A percentile compares a stretch with the other conserved stretches of the same genome.
phyloP scores from a whole-genome alignment of 2,329 filamentous ascomycete genomes.

The Lecanoromycetidae sp. region DNA sequence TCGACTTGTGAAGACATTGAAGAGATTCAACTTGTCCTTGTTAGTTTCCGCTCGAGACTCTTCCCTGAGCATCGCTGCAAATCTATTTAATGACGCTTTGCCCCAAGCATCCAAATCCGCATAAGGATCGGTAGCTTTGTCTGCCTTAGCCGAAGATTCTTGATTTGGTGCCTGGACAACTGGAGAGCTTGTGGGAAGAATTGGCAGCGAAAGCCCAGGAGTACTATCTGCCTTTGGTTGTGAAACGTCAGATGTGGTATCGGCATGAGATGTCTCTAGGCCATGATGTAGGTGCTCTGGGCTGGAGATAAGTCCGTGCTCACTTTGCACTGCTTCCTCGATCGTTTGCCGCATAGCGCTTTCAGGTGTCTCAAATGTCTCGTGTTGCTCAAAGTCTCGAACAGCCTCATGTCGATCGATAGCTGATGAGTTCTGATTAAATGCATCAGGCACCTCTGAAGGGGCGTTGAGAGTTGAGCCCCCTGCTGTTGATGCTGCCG shows the following conservation, averaged over 20 bases:
- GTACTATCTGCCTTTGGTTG: neutral
- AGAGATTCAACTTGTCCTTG: slow-evolving; percentile 42
- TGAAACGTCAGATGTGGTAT: neutral
- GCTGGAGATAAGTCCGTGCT: too few species aligned
- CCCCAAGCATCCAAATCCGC: slow-evolving; percentile 46
- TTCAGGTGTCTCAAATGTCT: too few species aligned
- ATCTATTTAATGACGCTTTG: slow-evolving; percentile 43
- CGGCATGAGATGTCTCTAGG: too few species aligned
- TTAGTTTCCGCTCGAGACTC: slow-evolving; percentile 38
- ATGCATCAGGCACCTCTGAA: too few species aligned
- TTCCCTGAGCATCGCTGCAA: slow-evolving; percentile 42
- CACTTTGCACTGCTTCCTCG: too few species aligned
- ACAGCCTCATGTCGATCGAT: too few species aligned
- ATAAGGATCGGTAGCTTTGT: slow-evolving; percentile 30
- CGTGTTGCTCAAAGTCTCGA: too few species aligned
- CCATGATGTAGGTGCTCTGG: too few species aligned
- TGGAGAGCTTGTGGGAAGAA: neutral
- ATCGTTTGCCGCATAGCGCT: too few species aligned
- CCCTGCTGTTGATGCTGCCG: too few species aligned
- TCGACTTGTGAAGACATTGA: slow-evolving; percentile 38
- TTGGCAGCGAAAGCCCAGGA: neutral
- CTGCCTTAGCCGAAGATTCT: neutral
- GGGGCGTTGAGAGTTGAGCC: too few species aligned
- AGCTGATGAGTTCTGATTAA: too few species aligned
- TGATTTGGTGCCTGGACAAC: neutral